These are phyloP conservation scores for Mrakiaceae sp. DNA, from an alignment of 1,284 basidiomycete species.

Conservation along the genomic window DNA sequence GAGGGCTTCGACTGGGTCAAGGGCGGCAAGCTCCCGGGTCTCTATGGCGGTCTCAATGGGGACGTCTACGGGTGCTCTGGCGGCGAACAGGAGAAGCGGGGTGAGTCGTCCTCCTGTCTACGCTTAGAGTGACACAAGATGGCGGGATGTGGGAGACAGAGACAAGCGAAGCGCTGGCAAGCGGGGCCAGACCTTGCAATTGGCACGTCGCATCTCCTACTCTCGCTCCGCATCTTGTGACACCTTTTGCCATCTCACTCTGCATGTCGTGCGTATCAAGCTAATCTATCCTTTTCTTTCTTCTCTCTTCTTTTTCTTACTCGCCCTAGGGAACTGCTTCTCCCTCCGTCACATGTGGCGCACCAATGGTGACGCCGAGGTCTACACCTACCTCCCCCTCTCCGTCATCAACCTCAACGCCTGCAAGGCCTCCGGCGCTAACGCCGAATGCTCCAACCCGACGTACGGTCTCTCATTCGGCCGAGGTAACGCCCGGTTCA, in stretches of 20 bases:
- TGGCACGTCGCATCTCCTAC: no score
- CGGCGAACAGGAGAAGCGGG: conserved; percentile 29
- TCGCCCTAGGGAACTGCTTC: conserved; percentile 21
- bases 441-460: conserved; percentile 45
- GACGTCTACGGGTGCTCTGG: conserved; percentile 30
- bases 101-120: conserved; percentile 22
- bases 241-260: not conserved
- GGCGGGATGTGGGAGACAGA: no score
- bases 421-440: conserved; percentile 9
- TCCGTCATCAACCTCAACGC: conserved; percentile 4
- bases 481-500: conserved; percentile 58
- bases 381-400: conserved; percentile 14
- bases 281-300: not conserved
- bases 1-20: conserved; percentile 33
- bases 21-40: conserved; percentile 38
- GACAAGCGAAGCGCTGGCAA: no score
- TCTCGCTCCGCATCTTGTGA: no score
- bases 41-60: conserved; percentile 26
- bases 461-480: conserved; percentile 59
- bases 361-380: not conserved
- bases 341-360: conserved; percentile 36
- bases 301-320: not conserved
- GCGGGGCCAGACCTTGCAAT: no score
- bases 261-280: not conserved
- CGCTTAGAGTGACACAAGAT: no score